Percentiles rank a stretch among this genome's conserved stretches.
These are phyloP conservation scores for Sporothrix pallida DNA, from an alignment of 2,329 filamentous ascomycete genomes.

Conservation along the genomic window DNA sequence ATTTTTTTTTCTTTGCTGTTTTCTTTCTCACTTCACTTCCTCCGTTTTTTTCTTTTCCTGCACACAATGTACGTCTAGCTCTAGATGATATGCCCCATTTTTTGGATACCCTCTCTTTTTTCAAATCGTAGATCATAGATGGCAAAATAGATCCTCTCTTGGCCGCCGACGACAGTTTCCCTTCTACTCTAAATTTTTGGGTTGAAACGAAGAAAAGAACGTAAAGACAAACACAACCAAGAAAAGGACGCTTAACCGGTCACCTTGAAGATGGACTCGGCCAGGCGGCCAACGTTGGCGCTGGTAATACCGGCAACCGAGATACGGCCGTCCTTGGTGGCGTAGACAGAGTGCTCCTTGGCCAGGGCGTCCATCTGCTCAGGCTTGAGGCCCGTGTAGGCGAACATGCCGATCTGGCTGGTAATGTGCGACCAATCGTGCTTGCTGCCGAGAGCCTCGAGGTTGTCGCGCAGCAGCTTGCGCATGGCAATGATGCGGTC, in stretches of 20 bases:
- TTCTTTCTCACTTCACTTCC: neutral
- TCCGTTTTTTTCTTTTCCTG: neutral
- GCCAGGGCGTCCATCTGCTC: slow-evolving; percentile 91
- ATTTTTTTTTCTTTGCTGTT: neutral
- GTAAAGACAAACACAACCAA: too few species aligned
- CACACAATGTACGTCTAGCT: slow-evolving; percentile 15
- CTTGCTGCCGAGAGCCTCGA: slow-evolving; percentile 92
- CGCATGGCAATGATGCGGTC: slow-evolving; percentile 99
- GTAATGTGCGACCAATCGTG: slow-evolving; percentile 99
- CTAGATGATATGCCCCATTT: neutral
- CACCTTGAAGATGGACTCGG: slow-evolving; percentile 83
- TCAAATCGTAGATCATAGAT: neutral
- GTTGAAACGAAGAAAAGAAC: neutral
- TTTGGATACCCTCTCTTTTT: neutral
- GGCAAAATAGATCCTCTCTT: slow-evolving; percentile 12
- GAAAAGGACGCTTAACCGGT: slow-evolving; percentile 59
- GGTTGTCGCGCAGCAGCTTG: slow-evolving; percentile 88
- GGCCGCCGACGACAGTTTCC: slow-evolving; percentile 7
- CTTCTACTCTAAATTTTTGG: slow-evolving; percentile 13
- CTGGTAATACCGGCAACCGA: slow-evolving; percentile 83
- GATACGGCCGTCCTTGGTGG: slow-evolving; percentile 89
- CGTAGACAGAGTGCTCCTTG: slow-evolving; percentile 97
- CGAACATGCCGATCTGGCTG: slow-evolving; percentile 99
- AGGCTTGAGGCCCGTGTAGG: slow-evolving; percentile 89
- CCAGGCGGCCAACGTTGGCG: slow-evolving; percentile 78